Percentiles rank a stretch among this genome's conserved stretches.
Evolutionary conservation across 306 rosid species (phyloP).

Genomic region (Cucumis hystrix): DNA sequence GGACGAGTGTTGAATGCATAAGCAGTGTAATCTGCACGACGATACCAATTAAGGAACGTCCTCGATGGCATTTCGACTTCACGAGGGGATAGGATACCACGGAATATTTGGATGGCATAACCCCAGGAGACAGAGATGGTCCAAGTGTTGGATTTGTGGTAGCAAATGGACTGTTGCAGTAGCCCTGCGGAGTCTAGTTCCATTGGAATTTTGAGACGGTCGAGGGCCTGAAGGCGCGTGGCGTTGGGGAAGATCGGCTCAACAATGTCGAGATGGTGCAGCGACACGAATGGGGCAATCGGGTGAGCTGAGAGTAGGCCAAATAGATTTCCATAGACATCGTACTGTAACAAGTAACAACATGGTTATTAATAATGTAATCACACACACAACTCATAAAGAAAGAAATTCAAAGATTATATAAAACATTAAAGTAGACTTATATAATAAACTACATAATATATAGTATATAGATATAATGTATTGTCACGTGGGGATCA

Average conservation of each 20-base stretch:
- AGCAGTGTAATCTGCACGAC: constrained; percentile 85
- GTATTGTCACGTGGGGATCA: not conserved
- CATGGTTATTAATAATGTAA: not conserved
- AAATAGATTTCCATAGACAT: constrained; percentile 83
- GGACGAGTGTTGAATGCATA: constrained; percentile 98
- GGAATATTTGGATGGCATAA: constrained; percentile 69
- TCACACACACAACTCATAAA: not conserved
- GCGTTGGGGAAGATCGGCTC: constrained; percentile 87
- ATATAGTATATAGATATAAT: too few relatives aligned
- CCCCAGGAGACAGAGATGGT: constrained; percentile 95
- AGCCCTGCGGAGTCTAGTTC: constrained; percentile 72
- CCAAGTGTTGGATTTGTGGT: constrained; percentile 50
- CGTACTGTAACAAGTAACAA: constrained; percentile 36
- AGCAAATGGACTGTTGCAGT: constrained; percentile 92
- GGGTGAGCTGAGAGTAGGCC: constrained; percentile 98
- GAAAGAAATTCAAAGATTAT: not conserved
- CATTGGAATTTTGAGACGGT: constrained; percentile 52
- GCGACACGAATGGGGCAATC: constrained; percentile 75
- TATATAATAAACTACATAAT: too few relatives aligned
- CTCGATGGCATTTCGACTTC: constrained; percentile 97
- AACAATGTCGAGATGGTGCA: constrained; percentile 93
- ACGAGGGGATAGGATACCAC: constrained; percentile 63
- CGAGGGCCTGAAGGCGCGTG: constrained; percentile 58
- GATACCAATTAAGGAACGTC: constrained; percentile 89
- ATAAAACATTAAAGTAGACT: too few relatives aligned